Evolutionary conservation across 768 basidiomycete species (phyloP), one percentile per base, ranked within the genome.

Genomic region (Agaricus subrufescens): DNA sequence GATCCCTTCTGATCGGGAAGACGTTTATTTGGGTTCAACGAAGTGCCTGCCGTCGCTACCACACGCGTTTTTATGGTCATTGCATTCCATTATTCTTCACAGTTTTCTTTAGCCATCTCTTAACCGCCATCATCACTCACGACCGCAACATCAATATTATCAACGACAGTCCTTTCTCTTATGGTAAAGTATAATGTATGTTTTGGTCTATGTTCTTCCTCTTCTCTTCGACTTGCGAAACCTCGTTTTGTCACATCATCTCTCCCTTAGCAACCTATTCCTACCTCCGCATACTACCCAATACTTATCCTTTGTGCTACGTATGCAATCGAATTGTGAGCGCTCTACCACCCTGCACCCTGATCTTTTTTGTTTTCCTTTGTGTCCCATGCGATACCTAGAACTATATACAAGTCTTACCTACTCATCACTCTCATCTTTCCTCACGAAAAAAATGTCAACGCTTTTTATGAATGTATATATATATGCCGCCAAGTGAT

Each of bases 141-240:
- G 40, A 52, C 40, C 25, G 29, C 53, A 29, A 26, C 25, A 39
- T 42, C 27, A 19, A 51, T 14, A 23, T 3, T 23, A 12, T 14
- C 31, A 19, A 19, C 19, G 19, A 34, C 26, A 3, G 7, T 26
- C 44, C 4, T 14, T 54, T 46, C 26, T 29, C n/a, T n/a, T 37
- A 25, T 25, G 47, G 46, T 27, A 29, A 39, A 42, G 23, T 39
- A 55, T 42, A 30, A 49, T 49, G 38, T 40, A 40, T 27, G 12
- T 38, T 42, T 40, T 48, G 40, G 15, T 53, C 25, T 30, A 44
- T 19, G 19, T 19, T 19, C 3, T 14, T 25, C n/a, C 7, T 44
- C 2, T 29, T 43, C 4, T 12, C 25, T 31, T 56, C 31, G 54
- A 53, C 46, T 31, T 56, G 54, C 46, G 54, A 56, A 34, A 56